Evolutionary conservation across 2,329 filamentous ascomycete species (phyloP).

Genomic region (Hypoxylon sp.): DNA sequence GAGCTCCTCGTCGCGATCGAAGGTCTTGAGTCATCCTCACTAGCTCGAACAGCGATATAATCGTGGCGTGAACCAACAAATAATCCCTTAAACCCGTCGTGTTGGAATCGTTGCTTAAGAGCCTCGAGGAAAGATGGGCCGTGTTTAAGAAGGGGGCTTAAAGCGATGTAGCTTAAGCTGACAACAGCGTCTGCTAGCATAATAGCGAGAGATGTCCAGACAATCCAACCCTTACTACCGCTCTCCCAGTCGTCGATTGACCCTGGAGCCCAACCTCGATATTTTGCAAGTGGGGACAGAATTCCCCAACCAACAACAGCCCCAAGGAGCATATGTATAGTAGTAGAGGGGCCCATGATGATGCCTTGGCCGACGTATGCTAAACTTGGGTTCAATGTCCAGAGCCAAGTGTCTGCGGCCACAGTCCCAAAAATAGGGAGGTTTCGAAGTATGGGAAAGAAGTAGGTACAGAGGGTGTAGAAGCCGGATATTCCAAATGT

Average conservation of each 20-base stretch:
- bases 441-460: conserved; percentile 85
- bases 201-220: conserved; percentile 95
- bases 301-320: conserved; percentile 92
- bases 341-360: conserved; percentile 97
- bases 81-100: conserved; percentile 45
- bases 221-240: conserved; percentile 98
- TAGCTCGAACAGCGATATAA: conserved; percentile 47
- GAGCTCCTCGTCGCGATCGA: conserved; percentile 41
- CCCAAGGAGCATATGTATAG: conserved; percentile 93
- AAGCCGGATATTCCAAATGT: conserved; percentile 73
- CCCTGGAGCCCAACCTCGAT: conserved; percentile 89
- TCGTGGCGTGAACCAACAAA: conserved; percentile 44
- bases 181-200: conserved; percentile 96
- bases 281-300: conserved; percentile 89
- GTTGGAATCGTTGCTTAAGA: conserved; percentile 45
- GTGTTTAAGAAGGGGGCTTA: conserved; percentile 72
- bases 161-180: conserved; percentile 83
- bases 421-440: conserved; percentile 87
- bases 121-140: conserved; percentile 50
- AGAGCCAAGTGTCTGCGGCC: conserved; percentile 87
- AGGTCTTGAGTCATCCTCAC: conserved; percentile 47
- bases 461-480: conserved; percentile 89
- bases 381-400: conserved; percentile 96
- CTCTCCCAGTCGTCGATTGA: conserved; percentile 89
- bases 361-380: conserved; percentile 98